These are phyloP conservation scores for Gastroboletus turbinatus DNA, from an alignment of 1,284 basidiomycete species.

Conservation along the genomic window DNA sequence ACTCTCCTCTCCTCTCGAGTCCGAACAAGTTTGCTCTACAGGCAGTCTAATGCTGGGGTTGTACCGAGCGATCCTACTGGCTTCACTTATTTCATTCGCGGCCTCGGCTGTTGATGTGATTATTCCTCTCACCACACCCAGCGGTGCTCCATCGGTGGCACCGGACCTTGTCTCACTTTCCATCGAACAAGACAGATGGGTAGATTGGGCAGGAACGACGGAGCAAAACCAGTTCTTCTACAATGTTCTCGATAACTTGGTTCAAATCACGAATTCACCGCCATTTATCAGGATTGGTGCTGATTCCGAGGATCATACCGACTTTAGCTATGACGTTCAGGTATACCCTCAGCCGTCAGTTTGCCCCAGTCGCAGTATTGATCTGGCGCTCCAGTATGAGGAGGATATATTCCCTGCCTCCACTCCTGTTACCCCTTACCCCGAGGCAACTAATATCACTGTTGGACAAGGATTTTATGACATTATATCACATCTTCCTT, in stretches of 20 bases:
- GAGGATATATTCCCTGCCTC: constrained; percentile 46
- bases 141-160: constrained; percentile 33
- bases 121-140: constrained; percentile 24
- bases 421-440: constrained; percentile 54
- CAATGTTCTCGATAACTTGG: constrained; percentile 57
- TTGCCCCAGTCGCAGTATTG: not conserved
- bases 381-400: constrained; percentile 10
- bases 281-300: constrained; percentile 63
- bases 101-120: constrained; percentile 17
- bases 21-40: not conserved
- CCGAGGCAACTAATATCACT: constrained; percentile 56
- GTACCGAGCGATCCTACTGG: not conserved
- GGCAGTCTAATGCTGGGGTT: constrained; percentile 6
- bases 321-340: constrained; percentile 45
- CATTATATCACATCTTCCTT: constrained; percentile 54
- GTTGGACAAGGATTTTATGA: constrained; percentile 62
- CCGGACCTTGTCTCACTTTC: constrained; percentile 59
- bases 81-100: not conserved
- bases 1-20: not conserved
- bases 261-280: constrained; percentile 50
- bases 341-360: constrained; percentile 27
- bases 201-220: constrained; percentile 57
- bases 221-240: constrained; percentile 54
- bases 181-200: constrained; percentile 69
- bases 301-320: constrained; percentile 62